A percentile compares a stretch with the other conserved stretches of the same genome.
Conservation (phyloP, 2,329 filamentous ascomycete genomes). For the Alternaria burnsii region DNA sequence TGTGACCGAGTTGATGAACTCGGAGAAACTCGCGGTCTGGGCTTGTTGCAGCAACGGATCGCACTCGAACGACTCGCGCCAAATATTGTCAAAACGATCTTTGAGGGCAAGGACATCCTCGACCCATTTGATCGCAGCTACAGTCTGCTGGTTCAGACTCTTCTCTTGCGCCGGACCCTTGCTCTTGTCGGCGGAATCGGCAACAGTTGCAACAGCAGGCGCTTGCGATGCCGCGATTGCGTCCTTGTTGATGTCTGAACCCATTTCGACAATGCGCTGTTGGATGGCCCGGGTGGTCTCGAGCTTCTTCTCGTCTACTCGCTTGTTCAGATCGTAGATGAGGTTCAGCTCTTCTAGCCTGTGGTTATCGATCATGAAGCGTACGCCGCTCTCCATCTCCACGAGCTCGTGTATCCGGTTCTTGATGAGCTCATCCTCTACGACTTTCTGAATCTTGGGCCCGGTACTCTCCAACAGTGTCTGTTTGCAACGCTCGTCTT, state of each 20-base stretch:
- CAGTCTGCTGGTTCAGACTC: slow-evolving; percentile 77
- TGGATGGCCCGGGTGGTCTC: slow-evolving; percentile 76
- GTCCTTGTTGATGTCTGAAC: slow-evolving; percentile 80
- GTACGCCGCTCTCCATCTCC: slow-evolving; percentile 84
- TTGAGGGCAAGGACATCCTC: slow-evolving; percentile 88
- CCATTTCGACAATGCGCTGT: slow-evolving; percentile 78
- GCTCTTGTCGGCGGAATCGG: slow-evolving; percentile 62
- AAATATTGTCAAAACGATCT: slow-evolving; percentile 86
- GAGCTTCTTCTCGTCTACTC: slow-evolving; percentile 77
- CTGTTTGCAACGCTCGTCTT: slow-evolving; percentile 81
- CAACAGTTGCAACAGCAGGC: slow-evolving; percentile 55
- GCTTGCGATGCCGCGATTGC: slow-evolving; percentile 64
- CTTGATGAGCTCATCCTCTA: slow-evolving; percentile 82
- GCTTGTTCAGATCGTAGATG: slow-evolving; percentile 78
- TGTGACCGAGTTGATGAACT: slow-evolving; percentile 82
- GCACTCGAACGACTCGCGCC: slow-evolving; percentile 73
- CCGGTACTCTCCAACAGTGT: slow-evolving; percentile 78
- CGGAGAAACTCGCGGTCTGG: slow-evolving; percentile 84
- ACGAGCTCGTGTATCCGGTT: slow-evolving; percentile 83
- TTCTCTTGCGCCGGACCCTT: slow-evolving; percentile 56
- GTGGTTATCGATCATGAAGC: slow-evolving; percentile 92
- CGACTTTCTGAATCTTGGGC: slow-evolving; percentile 75
- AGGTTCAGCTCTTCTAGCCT: slow-evolving; percentile 79
- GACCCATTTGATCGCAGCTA: slow-evolving; percentile 92
- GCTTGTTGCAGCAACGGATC: slow-evolving; percentile 83